A percentile compares a stretch with the other conserved stretches of the same genome.
phyloP scores from a whole-genome alignment of 345 rosid species.

The Psidium friedrichsthalianum region DNA sequence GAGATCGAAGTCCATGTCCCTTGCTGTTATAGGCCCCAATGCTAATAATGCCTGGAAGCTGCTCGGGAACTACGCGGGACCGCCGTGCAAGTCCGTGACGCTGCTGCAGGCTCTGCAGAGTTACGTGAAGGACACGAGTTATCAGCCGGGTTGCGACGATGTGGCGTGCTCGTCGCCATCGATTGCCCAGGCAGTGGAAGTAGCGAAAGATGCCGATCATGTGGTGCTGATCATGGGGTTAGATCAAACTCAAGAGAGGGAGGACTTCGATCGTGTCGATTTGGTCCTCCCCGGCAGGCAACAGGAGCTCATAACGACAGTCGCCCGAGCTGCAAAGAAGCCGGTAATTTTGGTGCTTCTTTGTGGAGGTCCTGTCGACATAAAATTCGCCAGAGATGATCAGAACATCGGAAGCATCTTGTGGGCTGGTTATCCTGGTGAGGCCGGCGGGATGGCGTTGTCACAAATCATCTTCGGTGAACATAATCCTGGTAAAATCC shows the following conservation, averaged over 20 bases:
- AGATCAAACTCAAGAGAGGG: constrained; percentile 69
- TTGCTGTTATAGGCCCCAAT: constrained; percentile 84
- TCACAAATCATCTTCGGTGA: constrained; percentile 86
- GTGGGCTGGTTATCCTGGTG: constrained; percentile 97
- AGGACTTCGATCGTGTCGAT: constrained; percentile 56
- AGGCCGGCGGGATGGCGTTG: constrained; percentile 71
- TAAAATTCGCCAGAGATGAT: constrained; percentile 49
- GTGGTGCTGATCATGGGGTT: constrained; percentile 83
- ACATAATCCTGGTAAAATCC: constrained; percentile 68
- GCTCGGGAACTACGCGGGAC: constrained; percentile 80
- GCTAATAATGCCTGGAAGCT: constrained; percentile 44
- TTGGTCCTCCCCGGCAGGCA: constrained; percentile 74
- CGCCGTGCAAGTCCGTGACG: constrained; percentile 49
- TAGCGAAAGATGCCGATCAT: constrained; percentile 45
- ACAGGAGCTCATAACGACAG: constrained; percentile 41
- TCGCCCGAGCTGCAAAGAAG: constrained; percentile 54
- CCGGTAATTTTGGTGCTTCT: constrained; percentile 65
- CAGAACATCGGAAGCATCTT: constrained; percentile 55
- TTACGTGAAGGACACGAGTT: constrained; percentile 37
- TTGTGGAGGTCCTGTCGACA: constrained; percentile 79
- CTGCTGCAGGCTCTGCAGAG: constrained; percentile 45
- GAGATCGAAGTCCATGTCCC: constrained; percentile 30
- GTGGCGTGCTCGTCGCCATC: constrained; percentile 50
- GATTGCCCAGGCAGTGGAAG: constrained; percentile 37
- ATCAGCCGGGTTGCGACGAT: constrained; percentile 50